A percentile compares a stretch with the other conserved stretches of the same genome.
Evolutionary conservation across 2,329 filamentous ascomycete species (phyloP).

Genomic region (Beauveria asiatica): DNA sequence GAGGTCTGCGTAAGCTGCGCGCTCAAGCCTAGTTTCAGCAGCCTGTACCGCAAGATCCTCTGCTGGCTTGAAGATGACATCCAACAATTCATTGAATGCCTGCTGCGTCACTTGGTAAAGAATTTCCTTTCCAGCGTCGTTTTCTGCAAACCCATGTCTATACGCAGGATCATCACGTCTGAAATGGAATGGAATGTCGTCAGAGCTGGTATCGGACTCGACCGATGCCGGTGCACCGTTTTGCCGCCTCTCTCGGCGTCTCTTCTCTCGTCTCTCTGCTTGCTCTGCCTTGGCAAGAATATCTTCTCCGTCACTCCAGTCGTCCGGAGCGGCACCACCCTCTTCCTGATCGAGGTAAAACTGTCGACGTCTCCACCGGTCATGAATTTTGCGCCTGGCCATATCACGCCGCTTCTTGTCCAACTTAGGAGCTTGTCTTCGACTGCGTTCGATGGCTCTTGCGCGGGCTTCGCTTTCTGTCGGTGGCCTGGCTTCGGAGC

Average conservation of each 20-base stretch:
- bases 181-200: conserved; percentile 55
- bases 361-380: conserved; percentile 67
- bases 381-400: conserved; percentile 49
- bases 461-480: conserved; percentile 35
- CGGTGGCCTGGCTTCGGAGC: conserved; percentile 21
- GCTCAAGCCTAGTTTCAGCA: conserved; percentile 51
- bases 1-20: conserved; percentile 46
- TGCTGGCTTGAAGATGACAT: conserved; percentile 72
- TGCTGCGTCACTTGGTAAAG: conserved; percentile 88
- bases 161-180: not conserved
- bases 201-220: not conserved
- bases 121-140: conserved; percentile 78
- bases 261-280: not conserved
- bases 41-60: conserved; percentile 69
- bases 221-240: not conserved
- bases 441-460: conserved; percentile 27
- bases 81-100: conserved; percentile 82
- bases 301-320: conserved; percentile 55
- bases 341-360: conserved; percentile 86
- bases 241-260: not conserved
- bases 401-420: conserved; percentile 32
- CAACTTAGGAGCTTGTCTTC: conserved; percentile 28
- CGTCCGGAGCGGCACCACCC: conserved; percentile 55
- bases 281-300: conserved; percentile 31
- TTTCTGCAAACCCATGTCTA: conserved; percentile 53